Base-by-base conservation (phyloP, 2,329 filamentous ascomycete genomes). In the Penicillium vulpinum region DNA sequence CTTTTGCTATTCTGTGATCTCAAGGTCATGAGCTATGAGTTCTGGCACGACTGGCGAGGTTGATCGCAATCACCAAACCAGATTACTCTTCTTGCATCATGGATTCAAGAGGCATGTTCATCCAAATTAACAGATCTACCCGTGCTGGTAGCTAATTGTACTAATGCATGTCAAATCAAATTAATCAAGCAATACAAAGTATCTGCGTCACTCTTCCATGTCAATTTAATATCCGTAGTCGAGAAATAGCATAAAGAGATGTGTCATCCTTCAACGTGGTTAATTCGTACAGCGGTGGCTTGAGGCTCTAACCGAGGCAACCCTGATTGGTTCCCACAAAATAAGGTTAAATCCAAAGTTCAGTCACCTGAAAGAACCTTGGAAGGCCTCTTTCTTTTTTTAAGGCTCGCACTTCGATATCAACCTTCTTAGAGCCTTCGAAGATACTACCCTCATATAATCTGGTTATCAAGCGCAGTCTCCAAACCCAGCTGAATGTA, bases 1-100 rank as follows among this genome's bases (percentile, higher is more conserved):
- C 68, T 88, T 59, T 70, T 88, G 65, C 79, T 80, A 57, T 88
- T 81, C 67, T 71, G 70, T 16, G 81, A 88, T 67, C 79, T 84
- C 59, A 80, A 80, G 0, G 73, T 87, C 8, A 68, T 86, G 72
- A 83, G 78, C 57, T 88, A 86, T 71, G 85, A 87, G 72, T 75
- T 88, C 35, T 79, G 73, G 71, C 76, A 77, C 47, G 70, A 74
- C 22, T 76, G 74, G 75, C 70, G 67, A 22, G 41, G 48, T 54
- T 54, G 51, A 58, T 24, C 8, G 2, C 8, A 26, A 40, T 21
- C 9, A 33, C n/a, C 22, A 21, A 38, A 22, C 22, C 13, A 16
- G 31, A 11, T 31, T 33, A 8, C 4, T 21, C 7, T 44, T 35
- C 16, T 26, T 51, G 49, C 5, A 21, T 41, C n/a, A 40, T 24